Evolutionary conservation across 2,329 filamentous ascomycete genomes (phyloP).

Genomic region (Fusarium buharicum): DNA sequence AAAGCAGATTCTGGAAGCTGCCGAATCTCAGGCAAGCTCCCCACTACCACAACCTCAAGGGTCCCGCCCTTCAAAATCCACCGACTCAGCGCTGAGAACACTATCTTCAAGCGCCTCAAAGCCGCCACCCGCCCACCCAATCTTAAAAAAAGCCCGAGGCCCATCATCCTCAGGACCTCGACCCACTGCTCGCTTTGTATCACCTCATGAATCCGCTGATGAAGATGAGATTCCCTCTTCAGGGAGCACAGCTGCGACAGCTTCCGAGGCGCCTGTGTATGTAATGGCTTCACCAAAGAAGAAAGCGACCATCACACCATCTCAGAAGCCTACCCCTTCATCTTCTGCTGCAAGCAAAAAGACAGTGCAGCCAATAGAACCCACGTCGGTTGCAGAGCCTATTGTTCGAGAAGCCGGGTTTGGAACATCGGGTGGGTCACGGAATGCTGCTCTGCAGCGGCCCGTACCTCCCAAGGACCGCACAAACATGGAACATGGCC

Average conservation of each 20-base stretch:
- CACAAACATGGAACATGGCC: slow-evolving; percentile 16
- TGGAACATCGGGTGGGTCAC: slow-evolving; percentile 36
- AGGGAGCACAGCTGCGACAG: slow-evolving; percentile 52
- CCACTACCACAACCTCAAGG: slow-evolving; percentile 29
- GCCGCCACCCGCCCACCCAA: slow-evolving; percentile 64
- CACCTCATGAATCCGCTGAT: slow-evolving; percentile 61
- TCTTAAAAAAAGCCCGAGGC: slow-evolving; percentile 68
- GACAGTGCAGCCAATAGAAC: slow-evolving; percentile 58
- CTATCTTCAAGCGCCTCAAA: slow-evolving; percentile 57
- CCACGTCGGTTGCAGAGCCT: slow-evolving; percentile 45
- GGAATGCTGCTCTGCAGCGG: slow-evolving; percentile 40
- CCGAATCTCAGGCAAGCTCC: slow-evolving; percentile 29
- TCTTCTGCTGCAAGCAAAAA: slow-evolving; percentile 57
- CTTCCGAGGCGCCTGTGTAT: slow-evolving; percentile 46
- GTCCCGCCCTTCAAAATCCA: slow-evolving; percentile 34
- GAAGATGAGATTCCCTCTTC: slow-evolving; percentile 57
- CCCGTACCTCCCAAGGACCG: slow-evolving; percentile 47
- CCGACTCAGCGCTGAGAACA: slow-evolving; percentile 37
- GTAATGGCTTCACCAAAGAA: slow-evolving; percentile 46
- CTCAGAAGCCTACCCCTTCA: slow-evolving; percentile 58
- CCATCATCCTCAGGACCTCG: slow-evolving; percentile 64
- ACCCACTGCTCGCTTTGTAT: slow-evolving; percentile 70
- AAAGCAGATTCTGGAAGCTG: slow-evolving; percentile 45
- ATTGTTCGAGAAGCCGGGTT: slow-evolving; percentile 48
- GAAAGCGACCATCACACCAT: slow-evolving; percentile 36